These are phyloP conservation scores for Penicillium sumatraense DNA, from an alignment of 2,329 filamentous ascomycete species.

Conservation along the genomic window DNA sequence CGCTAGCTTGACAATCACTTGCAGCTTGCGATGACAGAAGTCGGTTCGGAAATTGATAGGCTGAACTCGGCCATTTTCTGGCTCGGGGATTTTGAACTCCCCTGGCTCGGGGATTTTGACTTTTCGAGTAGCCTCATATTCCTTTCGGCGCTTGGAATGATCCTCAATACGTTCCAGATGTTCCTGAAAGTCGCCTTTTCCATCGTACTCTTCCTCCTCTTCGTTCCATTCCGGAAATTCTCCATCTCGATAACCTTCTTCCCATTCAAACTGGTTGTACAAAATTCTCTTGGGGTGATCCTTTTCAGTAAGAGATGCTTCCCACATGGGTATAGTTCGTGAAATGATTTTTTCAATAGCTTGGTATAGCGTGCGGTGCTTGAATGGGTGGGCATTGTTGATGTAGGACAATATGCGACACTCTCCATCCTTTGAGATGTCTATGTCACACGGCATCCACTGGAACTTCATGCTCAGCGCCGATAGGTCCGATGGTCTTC, in stretches of 20 bases:
- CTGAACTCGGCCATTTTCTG: background rate
- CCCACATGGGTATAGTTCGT: constrained; percentile 14
- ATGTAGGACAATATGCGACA: constrained; percentile 16
- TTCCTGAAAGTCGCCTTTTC: background rate
- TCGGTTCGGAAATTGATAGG: constrained; percentile 28
- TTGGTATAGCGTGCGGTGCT: constrained; percentile 7
- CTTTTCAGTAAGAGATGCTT: background rate
- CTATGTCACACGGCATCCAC: constrained; percentile 16
- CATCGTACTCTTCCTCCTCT: background rate
- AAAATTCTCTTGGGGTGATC: background rate
- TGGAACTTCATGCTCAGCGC: constrained; percentile 7
- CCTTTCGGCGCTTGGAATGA: background rate
- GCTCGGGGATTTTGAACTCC: constrained; percentile 3
- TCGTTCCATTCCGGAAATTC: background rate
- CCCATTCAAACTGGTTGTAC: background rate
- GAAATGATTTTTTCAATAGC: constrained; percentile 15
- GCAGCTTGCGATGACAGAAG: constrained; percentile 41
- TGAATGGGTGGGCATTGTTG: constrained; percentile 12
- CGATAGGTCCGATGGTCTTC: too few species aligned
- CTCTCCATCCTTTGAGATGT: background rate
- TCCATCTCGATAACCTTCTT: background rate
- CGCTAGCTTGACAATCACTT: constrained; percentile 65
- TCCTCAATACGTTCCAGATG: background rate
- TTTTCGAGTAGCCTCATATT: background rate
- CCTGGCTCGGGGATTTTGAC: constrained; percentile 20